Percentiles rank a stretch among this genome's conserved stretches.
Evolutionary conservation across 345 rosid species (phyloP).

Genomic region (Aethionema arabicum): DNA sequence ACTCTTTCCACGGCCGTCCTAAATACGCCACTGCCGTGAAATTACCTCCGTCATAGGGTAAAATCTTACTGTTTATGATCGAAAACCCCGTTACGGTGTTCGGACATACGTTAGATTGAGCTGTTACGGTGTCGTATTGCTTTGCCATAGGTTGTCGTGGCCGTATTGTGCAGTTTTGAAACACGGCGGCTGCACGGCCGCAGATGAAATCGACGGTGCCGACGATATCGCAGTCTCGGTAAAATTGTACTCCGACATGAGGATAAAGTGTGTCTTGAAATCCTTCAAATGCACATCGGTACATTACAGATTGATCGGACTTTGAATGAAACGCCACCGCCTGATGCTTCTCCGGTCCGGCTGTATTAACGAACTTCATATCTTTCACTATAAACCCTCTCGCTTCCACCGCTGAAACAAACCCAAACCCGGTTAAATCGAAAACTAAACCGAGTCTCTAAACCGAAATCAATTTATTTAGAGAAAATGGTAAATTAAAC

Average conservation of each 20-base stretch:
- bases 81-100: constrained; percentile 63
- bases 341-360: constrained; percentile 65
- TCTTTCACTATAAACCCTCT: constrained; percentile 55
- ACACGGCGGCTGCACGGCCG: constrained; percentile 59
- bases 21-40: constrained; percentile 51
- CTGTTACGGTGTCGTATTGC: constrained; percentile 72
- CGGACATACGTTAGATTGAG: constrained; percentile 58
- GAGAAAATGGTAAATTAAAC: no score
- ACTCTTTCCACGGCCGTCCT: constrained; percentile 74
- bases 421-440: not conserved
- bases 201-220: constrained; percentile 81
- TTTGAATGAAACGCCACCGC: constrained; percentile 78
- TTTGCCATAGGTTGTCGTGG: constrained; percentile 51
- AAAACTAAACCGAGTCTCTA: not conserved
- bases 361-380: constrained; percentile 58
- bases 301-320: constrained; percentile 51
- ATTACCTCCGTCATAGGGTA: constrained; percentile 20
- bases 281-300: constrained; percentile 53
- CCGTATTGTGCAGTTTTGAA: constrained; percentile 60
- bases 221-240: constrained; percentile 57
- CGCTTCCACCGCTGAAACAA: constrained; percentile 54
- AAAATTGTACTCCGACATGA: constrained; percentile 67
- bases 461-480: not conserved
- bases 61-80: constrained; percentile 47
- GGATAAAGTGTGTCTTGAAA: constrained; percentile 78